Base-by-base conservation (phyloP, 306 rosid species). In the Glycine tomentella region DNA sequence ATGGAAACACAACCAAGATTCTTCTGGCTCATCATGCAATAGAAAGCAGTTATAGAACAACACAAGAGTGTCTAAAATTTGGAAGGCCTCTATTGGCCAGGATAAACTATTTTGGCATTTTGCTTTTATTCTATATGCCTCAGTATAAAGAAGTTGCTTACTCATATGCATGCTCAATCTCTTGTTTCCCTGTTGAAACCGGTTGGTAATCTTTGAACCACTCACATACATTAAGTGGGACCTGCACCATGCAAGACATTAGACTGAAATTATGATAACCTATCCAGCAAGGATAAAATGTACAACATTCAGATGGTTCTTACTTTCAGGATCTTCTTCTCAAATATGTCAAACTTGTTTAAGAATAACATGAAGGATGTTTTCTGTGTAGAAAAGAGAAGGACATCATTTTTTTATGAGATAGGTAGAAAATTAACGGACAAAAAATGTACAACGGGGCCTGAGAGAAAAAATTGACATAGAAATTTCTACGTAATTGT, bases 161-260 rank as follows among this genome's bases (percentile, higher is more conserved):
- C 99, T 95, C 99, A 2, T 95, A 93, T 31, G 98, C 95, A 69
- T 93, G 97, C 74, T 95, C 99, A 16, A 91, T 88, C 87, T 95
- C 99, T 82, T 93, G 98, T 55, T 95, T 95, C 79, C 99, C 98
- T 2, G 93, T 88, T 2, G 98, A 90, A 67, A 91, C 93, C 6
- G 97, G 92, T 90, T 95, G 97, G 87, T 95, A 95, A 78, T 93
- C 99, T 86, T 91, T 91, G 86, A 93, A 95, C 99, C 97, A 95
- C 46, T 88, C 97, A 16, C 99, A 95, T 34, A 82, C 94, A 84
- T 81, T 93, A 46, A 95, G 99, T 11, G 98, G 97, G 68, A 91
- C 98, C 98, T 95, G 84, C 87, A 84, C 25, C 65, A 75, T 75
- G 69, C 68, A 83, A 77, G 74, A 80, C 51, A 78, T 82, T 72